phyloP scores from a whole-genome alignment of 2,329 filamentous ascomycete species.

The Grosmannia clavigera region DNA sequence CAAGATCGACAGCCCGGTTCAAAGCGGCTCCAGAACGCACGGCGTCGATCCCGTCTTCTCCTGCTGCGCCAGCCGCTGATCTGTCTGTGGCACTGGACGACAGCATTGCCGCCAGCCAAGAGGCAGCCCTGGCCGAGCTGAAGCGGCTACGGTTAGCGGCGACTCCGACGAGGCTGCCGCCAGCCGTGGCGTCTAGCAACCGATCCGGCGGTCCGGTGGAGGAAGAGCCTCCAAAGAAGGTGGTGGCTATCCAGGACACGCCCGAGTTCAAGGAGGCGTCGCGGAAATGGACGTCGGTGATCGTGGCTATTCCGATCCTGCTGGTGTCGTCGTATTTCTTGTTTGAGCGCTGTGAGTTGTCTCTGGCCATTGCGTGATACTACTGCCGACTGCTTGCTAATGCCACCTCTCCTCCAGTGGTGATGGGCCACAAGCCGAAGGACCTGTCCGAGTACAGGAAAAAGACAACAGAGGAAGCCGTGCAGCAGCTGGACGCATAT shows the following conservation, averaged over 20 bases:
- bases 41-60: background rate
- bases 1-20: background rate
- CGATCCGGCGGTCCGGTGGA: background rate
- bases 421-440: conserved; percentile 9
- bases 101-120: conserved; percentile 3
- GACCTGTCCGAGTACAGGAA: conserved; percentile 11
- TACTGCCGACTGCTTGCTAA: background rate
- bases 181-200: background rate
- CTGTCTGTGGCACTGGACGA: conserved; percentile 4
- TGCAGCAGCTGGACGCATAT: background rate
- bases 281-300: conserved; percentile 31
- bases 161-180: conserved; percentile 1
- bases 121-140: conserved; percentile 11
- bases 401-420: background rate
- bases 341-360: conserved; percentile 34
- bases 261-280: conserved; percentile 31
- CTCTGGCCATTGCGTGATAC: background rate
- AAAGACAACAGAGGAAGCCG: background rate
- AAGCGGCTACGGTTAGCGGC: conserved; percentile 7
- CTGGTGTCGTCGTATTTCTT: conserved; percentile 43
- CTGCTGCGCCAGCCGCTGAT: background rate
- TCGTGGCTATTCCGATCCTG: conserved; percentile 41
- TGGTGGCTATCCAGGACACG: conserved; percentile 15
- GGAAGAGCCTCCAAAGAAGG: background rate
- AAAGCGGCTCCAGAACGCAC: background rate